Evolutionary conservation across 176 grass and related monocot genomes (phyloP).

Genomic region (Oryza glaberrima): DNA sequence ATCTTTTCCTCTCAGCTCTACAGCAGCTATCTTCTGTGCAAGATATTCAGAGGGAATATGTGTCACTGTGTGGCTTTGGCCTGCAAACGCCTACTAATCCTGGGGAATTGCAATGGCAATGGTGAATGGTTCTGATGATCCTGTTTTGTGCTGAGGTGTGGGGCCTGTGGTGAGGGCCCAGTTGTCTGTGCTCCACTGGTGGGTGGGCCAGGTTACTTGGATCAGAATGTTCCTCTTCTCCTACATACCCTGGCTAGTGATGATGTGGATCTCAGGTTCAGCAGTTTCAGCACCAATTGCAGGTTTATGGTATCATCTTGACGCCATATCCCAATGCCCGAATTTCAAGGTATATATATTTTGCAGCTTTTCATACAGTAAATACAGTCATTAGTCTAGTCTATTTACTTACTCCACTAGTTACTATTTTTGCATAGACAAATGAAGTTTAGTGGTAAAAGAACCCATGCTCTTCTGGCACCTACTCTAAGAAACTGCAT

Average conservation of each 20-base stretch:
- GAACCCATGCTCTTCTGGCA: not conserved
- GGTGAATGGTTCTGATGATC: not conserved
- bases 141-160: not conserved
- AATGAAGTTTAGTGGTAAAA: not conserved
- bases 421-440: not conserved
- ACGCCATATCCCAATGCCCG: not conserved
- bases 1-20: not conserved
- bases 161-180: not conserved
- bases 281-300: not conserved
- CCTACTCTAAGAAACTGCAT: not conserved
- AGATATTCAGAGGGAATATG: not conserved
- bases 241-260: not conserved
- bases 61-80: not conserved
- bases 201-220: not conserved
- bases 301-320: not conserved
- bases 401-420: not conserved
- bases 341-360: not conserved
- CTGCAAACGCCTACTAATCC: not conserved
- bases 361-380: not conserved
- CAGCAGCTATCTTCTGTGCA: not conserved
- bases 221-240: slow-evolving; percentile 6
- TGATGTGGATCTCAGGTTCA: not conserved
- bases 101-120: not conserved
- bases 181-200: not conserved
- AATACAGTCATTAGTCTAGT: not conserved